These are phyloP conservation scores for Backusella australiensis DNA, from an alignment of 192 early-diverging fungal species.

Conservation along the genomic window DNA sequence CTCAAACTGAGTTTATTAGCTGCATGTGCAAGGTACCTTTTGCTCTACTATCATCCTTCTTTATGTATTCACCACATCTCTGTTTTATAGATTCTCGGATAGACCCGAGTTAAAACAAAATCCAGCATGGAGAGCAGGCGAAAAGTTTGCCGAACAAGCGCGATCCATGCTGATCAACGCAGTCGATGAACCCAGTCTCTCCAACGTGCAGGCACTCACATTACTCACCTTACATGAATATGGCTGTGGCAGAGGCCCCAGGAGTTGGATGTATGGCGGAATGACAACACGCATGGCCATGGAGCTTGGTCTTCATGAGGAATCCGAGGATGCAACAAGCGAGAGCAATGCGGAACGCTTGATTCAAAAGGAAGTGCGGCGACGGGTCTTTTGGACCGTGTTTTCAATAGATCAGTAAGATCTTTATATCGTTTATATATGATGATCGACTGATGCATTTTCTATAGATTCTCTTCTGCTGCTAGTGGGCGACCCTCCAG, in stretches of 20 bases:
- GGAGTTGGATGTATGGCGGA: slow-evolving; percentile 57
- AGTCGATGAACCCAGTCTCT: slow-evolving; percentile 45
- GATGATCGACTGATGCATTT: neutral
- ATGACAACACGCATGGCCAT: slow-evolving; percentile 46
- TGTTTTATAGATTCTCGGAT: slow-evolving; percentile 41
- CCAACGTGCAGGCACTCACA: slow-evolving; percentile 47
- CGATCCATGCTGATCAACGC: slow-evolving; percentile 33
- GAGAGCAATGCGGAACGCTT: slow-evolving; percentile 30
- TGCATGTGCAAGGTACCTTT: slow-evolving; percentile 40
- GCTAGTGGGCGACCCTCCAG: slow-evolving; percentile 45
- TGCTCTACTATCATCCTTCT: neutral
- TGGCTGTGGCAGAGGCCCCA: slow-evolving; percentile 50
- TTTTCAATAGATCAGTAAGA: slow-evolving; percentile 49
- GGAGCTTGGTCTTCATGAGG: slow-evolving; percentile 52
- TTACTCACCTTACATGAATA: slow-evolving; percentile 50
- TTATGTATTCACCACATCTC: neutral
- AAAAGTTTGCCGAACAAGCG: slow-evolving; percentile 49
- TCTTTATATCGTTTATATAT: too few species aligned
- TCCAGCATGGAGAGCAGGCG: slow-evolving; percentile 49
- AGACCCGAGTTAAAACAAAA: slow-evolving; percentile 43
- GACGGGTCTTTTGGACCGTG: slow-evolving; percentile 52
- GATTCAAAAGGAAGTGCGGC: slow-evolving; percentile 43
- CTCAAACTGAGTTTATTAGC: slow-evolving; percentile 46
- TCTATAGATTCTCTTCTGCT: slow-evolving; percentile 34
- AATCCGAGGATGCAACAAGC: slow-evolving; percentile 7